Base-by-base conservation (phyloP, 208 protist genomes). In the Blastocrithidia nonstop region DNA sequence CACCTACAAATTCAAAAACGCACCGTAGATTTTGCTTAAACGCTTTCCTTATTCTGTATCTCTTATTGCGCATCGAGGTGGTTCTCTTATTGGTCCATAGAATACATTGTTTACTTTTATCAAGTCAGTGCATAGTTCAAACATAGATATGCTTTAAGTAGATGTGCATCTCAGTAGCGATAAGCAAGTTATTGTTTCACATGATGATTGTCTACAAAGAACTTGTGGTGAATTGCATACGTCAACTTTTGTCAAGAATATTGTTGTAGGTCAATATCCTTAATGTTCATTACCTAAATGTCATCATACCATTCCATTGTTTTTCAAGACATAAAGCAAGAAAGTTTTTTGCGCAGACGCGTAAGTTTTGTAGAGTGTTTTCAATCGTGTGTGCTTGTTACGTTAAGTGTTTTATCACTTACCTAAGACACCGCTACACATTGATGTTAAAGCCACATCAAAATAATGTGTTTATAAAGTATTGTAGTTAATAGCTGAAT, bases 31-130 rank as follows among this genome's bases (percentile, higher is more conserved):
- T 20, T 40, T 40, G 11, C 36, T 6, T 40, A 50, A 70, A 35
- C 67, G 68, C 35, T 88, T 85, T 50, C 64, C 79, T 1, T 88
- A 74, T 37, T 23, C 60, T 16, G 27, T 85, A 2, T 66, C 62
- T 0, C 54, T 57, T 25, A 82, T 89, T 46, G 74, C 71, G 6
- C 80, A 89, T 40, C 59, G 81, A 6, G 81, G 81, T 33, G 81
- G 81, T 19, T 70, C 65, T 8, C 39, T 86, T 9, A 45, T 80
- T 2, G 76, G 69, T 7, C 81, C 81, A 6, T 75, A 90, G 41
- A 90, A 90, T 62, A 87, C 81, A 1, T 60, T 84, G 11, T 87
- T 60, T 56, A 68, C 81, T 4, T 90, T 90, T 39, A 50, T 42
- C 17, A 54, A 57, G 3, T 66, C 64, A 15, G 31, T 86, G 6